Evolutionary conservation across 345 rosid species (phyloP), one percentile per base, ranked within the genome.

Genomic region (Garcia nutans): DNA sequence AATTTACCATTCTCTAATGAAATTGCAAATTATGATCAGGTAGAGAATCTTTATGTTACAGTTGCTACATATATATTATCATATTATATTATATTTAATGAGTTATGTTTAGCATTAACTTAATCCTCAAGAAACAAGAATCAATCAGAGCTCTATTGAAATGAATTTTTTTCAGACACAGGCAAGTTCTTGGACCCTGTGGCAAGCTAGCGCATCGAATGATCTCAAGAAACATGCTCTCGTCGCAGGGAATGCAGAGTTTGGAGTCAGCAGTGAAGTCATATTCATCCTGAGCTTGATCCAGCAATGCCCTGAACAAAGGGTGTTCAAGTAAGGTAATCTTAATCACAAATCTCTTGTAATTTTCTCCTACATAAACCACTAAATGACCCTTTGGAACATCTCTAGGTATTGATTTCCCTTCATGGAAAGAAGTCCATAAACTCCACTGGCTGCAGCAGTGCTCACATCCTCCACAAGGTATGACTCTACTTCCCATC

Each of bases 381-480:
- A 84, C 95, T 10, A 92, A 79, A 76, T 92, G 97, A 69, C 97
- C 97, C 72, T 88, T 94, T 6, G 98, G 97, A 4, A 94, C 93
- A 77, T 94, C 97, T 74, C 76, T 82, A 33, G 98, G 98, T 67
- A 89, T 89, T 49, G 80, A 81, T 65, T 74, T 74, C 42, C 78
- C 86, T 72, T 86, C 84, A 22, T 74, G 81, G 81, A 75, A 71
- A 71, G 87, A 79, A 10, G 82, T 80, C 87, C 86, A 78, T 37
- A 87, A 73, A 11, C 72, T 84, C 88, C 89, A 76, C 65, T 85
- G 69, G 47, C 50, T 47, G 13, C 63, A 83, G 77, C 92, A 86
- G 28, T 74, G 44, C 76, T 87, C 88, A 44, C 90, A 85, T 59
- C 82, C 85, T 1, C 71, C 70, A 80, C 85, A 86, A 72, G 88